phyloP scores from a whole-genome alignment of 2,329 filamentous ascomycete genomes.

The Hymenoscyphus fructigenus region DNA sequence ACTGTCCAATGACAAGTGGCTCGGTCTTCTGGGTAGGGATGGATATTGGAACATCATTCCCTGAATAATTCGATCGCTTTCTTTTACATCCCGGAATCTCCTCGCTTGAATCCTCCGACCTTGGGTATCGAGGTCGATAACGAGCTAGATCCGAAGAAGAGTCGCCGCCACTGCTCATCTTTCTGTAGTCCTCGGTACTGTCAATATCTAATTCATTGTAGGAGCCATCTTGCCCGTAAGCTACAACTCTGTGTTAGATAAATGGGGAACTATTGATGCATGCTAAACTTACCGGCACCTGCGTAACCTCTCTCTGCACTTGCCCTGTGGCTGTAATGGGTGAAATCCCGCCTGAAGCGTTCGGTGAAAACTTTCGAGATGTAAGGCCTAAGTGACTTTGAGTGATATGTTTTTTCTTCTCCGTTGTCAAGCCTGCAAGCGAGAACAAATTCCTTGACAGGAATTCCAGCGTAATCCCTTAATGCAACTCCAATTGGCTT shows the following conservation, averaged over 20 bases:
- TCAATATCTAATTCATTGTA: conserved; percentile 26
- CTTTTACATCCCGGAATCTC: conserved; percentile 23
- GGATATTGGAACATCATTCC: conserved; percentile 23
- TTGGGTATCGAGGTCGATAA: conserved; percentile 18
- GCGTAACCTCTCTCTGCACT: conserved; percentile 8
- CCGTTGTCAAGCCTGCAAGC: conserved; percentile 29
- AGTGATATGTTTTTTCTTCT: conserved; percentile 27
- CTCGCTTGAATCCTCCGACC: conserved; percentile 29
- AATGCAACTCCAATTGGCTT: conserved; percentile 30
- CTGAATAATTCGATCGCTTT: conserved; percentile 24
- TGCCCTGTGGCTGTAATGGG: conserved; percentile 15
- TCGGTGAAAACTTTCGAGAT: conserved; percentile 25
- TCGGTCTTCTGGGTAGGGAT: conserved; percentile 28
- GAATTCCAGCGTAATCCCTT: conserved; percentile 27
- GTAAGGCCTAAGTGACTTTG: conserved; percentile 23
- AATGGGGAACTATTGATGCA: background rate
- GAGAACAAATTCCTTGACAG: conserved; percentile 31
- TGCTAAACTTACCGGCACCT: background rate
- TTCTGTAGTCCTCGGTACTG: conserved; percentile 18
- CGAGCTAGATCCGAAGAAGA: conserved; percentile 22
- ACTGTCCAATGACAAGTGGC: conserved; percentile 52
- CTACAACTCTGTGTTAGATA: conserved; percentile 11
- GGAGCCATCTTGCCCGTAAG: conserved; percentile 22
- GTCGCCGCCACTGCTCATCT: conserved; percentile 19
- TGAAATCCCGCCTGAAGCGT: conserved; percentile 21